Base-by-base conservation (phyloP, 352 stramenopile genomes). In the Pythium utonaiense region DNA sequence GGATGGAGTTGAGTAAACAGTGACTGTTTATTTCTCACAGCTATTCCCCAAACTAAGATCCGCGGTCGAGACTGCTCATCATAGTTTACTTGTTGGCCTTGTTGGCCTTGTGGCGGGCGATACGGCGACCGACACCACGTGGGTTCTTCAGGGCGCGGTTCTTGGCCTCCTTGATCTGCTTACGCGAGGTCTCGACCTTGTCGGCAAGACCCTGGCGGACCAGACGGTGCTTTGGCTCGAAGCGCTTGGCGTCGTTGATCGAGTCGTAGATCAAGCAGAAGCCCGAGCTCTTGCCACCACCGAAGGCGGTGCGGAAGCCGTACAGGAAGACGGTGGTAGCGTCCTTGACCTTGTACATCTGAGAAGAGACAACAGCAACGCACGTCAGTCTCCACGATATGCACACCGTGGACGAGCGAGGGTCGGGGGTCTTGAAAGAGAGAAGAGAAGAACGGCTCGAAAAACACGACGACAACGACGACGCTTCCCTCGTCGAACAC, bases 121-220 rank as follows among this genome's bases (percentile, higher is more conserved):
- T 98, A 78, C 93, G 95, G 61, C 95, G 93, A 68, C 97, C 97
- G 27, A 98, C 97, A 91, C 97, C 97, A 63, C 96, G 94, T 56
- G 98, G 75, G 30, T 63, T 31, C 93, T 99, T 99, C 86, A 98
- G 97, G 69, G 69, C 91, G 63, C 97, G 96, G 86, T 99, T 99
- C 95, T 99, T 99, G 67, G 92, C 87, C 78, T 99, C 97, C 93
- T 99, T 99, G 82, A 99, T 99, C 74, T 98, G 96, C 90, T 99
- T 99, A 69, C 97, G 88, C 60, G 93, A 98, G 62, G 83, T 96
- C 79, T 99, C 96, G 65, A 98, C 96, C 88, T 98, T 98, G 59
- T 98, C 88, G 38, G 82, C 71, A 57, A 95, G 78, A 63, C 86
- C 86, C 73, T 95, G 84, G 69, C 89, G 92, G 45, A 99, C 85